Conservation (phyloP, 352 stramenopile species). For the Pythium aristosporum region DNA sequence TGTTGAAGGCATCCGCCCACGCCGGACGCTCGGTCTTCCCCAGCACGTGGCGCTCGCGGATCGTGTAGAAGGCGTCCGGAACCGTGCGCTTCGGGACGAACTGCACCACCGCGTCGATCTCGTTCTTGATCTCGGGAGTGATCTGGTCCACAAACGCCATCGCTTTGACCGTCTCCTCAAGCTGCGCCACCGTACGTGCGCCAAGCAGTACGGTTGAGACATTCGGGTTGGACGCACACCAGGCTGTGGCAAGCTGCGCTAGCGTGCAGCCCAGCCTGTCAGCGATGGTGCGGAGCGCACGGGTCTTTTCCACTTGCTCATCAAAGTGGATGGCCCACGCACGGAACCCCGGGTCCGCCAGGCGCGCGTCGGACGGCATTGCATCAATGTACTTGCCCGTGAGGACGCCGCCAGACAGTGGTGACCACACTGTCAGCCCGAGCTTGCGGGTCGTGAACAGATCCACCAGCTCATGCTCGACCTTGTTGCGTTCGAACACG, state of each 20-base stretch:
- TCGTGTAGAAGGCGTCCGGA: too few species aligned
- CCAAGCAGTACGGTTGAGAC: conserved; percentile 50
- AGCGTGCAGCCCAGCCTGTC: conserved; percentile 62
- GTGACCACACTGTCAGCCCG: conserved; percentile 41
- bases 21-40: too few species aligned
- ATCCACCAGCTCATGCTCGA: conserved; percentile 39
- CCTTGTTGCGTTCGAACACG: conserved; percentile 36
- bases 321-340: conserved; percentile 20
- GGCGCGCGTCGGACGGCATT: conserved; percentile 21
- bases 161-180: conserved; percentile 47
- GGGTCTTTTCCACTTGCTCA: conserved; percentile 40
- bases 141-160: conserved; percentile 35
- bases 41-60: too few species aligned
- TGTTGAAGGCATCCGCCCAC: too few species aligned
- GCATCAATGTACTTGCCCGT: conserved; percentile 44
- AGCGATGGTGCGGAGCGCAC: conserved; percentile 43
- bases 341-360: background rate
- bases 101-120: conserved; percentile 41
- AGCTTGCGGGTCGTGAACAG: conserved; percentile 39
- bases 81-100: conserved; percentile 23
- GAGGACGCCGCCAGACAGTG: conserved; percentile 36
- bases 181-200: conserved; percentile 38
- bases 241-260: conserved; percentile 48
- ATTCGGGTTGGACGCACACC: conserved; percentile 45
- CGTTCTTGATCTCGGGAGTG: conserved; percentile 37